phyloP scores from a whole-genome alignment of 768 basidiomycete species.

The Lyophyllum shimeji region DNA sequence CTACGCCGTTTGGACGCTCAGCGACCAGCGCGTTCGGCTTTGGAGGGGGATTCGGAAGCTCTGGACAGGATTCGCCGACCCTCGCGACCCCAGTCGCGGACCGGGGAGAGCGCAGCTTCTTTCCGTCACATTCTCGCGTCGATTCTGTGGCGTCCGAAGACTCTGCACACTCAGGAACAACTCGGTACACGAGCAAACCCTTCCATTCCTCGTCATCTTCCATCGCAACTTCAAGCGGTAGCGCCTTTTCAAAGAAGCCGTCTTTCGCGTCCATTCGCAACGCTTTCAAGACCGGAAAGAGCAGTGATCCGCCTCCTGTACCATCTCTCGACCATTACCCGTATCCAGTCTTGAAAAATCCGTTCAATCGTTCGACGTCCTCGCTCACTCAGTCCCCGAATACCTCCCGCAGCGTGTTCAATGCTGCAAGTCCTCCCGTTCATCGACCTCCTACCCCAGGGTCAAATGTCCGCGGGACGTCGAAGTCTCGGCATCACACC shows the following conservation, averaged over 20 bases:
- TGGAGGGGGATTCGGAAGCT: conserved; percentile 41
- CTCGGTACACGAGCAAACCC: conserved; percentile 50
- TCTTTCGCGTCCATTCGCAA: conserved; percentile 88
- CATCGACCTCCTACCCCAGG: conserved; percentile 63
- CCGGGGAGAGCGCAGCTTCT: conserved; percentile 59
- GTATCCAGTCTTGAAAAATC: conserved; percentile 75
- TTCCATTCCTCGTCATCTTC: conserved; percentile 78
- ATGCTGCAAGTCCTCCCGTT: conserved; percentile 50
- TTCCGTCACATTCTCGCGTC: conserved; percentile 65
- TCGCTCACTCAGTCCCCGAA: conserved; percentile 58
- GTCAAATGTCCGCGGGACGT: conserved; percentile 39
- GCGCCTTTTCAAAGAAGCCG: conserved; percentile 72
- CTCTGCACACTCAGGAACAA: conserved; percentile 61
- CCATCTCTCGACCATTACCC: conserved; percentile 67
- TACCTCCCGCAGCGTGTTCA: conserved; percentile 34
- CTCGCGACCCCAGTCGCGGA: conserved; percentile 52
- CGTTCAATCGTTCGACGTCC: conserved; percentile 80
- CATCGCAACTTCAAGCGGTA: conserved; percentile 51
- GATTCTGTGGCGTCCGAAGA: conserved; percentile 81
- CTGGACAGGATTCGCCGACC: conserved; percentile 69
- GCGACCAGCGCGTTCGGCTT: conserved; percentile 42
- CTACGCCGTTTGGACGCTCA: conserved; percentile 71
- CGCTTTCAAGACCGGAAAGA: conserved; percentile 76
- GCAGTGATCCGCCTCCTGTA: conserved; percentile 70
- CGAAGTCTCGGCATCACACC: conserved; percentile 55